Evolutionary conservation across 768 basidiomycete species (phyloP), one percentile per base, ranked within the genome.

Genomic region (Rubroboletus pulcherrimus): DNA sequence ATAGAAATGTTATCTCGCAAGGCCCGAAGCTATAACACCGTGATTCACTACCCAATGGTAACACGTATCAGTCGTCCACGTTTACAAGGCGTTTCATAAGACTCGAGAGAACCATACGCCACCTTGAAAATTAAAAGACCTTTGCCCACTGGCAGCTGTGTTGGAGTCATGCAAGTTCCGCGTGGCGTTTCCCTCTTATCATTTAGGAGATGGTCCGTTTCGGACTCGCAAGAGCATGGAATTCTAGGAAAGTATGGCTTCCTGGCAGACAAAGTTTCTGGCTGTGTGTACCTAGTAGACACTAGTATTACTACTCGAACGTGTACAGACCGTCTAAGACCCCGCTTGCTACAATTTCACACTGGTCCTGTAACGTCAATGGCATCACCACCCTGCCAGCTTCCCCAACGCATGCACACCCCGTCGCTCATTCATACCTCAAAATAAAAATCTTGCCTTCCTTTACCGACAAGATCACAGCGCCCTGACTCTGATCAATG

Each of bases 401-500:
- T 8, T 42, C 9, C 14, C 4, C 29, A 40, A 34, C 30, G 21
- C 40, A 24, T 15, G 2, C 17, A 35, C 45, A 19, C 34, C 40
- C 24, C 10, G 4, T 31, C 53, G 12, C 19, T 71, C 55, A 79
- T 47, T 78, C 76, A 73, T 89, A 89, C 72, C 83, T 82, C 64
- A 89, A 64, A 66, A 89, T 87, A 71, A 85, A 89, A 50, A 89
- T 85, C 73, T 78, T 84, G 41, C 87, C 87, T 12, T 78, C 76
- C 72, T 76, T 82, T 55, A 86, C 82, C 34, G 83, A 85, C 51
- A 89, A 68, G 56, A 88, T 87, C 39, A 89, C 79, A 9, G 85
- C 83, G 1, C 87, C 87, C 64, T 89, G 87, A 38, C 77, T 79
- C 73, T 89, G 87, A 66, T 89, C 87, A 49, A 89, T 85, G 67